Evolutionary conservation across 1,284 basidiomycete genomes (phyloP).

Genomic region (Irpex sp.): DNA sequence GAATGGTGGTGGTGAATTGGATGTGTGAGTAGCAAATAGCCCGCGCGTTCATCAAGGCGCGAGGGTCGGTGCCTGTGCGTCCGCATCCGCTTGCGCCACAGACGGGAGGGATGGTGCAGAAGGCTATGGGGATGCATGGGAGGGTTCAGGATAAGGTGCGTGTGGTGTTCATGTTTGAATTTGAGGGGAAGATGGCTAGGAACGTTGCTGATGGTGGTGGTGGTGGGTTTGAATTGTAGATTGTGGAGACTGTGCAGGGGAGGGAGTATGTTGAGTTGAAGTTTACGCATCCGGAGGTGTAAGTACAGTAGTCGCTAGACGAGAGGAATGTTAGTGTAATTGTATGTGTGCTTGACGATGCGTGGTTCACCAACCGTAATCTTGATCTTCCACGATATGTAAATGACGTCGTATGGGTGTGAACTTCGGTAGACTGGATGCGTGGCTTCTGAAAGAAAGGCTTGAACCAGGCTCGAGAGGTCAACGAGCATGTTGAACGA

Average conservation of each 20-base stretch:
- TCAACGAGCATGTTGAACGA: no score
- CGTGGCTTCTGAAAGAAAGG: no score
- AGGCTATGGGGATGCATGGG: conserved; percentile 12
- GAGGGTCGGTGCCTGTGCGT: background rate
- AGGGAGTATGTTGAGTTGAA: conserved; percentile 15
- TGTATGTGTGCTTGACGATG: no score
- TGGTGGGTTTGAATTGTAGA: conserved; percentile 1
- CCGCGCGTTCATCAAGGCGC: conserved; percentile 5
- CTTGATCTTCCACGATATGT: no score
- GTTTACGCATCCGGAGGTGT: conserved; percentile 8
- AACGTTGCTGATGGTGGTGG: background rate
- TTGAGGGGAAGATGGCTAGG: background rate
- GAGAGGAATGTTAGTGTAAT: no score
- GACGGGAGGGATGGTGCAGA: conserved; percentile 16
- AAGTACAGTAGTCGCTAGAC: no score
- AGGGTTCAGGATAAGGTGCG: conserved; percentile 14
- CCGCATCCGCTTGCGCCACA: conserved; percentile 16
- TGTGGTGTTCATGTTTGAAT: background rate
- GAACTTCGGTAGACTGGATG: no score
- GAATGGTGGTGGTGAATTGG: no score
- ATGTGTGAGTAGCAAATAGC: conserved; percentile 13
- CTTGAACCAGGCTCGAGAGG: no score
- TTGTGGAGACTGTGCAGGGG: conserved; percentile 11
- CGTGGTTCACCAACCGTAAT: no score
- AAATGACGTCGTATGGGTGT: no score